Evolutionary conservation across 2,329 filamentous ascomycete species (phyloP).

Genomic region (Didymella segeticola): DNA sequence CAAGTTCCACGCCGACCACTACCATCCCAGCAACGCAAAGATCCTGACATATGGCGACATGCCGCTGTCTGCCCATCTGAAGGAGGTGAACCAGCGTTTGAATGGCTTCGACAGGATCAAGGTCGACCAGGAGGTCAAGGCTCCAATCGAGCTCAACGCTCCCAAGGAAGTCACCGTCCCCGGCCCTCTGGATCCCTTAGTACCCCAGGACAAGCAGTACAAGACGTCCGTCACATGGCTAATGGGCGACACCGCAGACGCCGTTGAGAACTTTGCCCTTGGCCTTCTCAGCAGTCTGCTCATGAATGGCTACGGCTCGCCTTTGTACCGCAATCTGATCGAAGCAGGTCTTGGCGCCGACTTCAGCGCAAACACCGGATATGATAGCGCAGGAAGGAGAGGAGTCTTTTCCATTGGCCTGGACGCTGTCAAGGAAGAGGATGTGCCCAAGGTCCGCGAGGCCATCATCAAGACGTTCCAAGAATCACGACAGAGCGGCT

Average conservation of each 20-base stretch:
- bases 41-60: constrained; percentile 95
- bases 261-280: constrained; percentile 87
- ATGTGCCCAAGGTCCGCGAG: constrained; percentile 78
- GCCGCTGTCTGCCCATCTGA: constrained; percentile 80
- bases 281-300: constrained; percentile 82
- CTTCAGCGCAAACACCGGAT: constrained; percentile 93
- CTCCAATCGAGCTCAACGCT: constrained; percentile 74
- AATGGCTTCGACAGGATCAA: constrained; percentile 73
- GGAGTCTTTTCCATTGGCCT: constrained; percentile 91
- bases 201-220: constrained; percentile 83
- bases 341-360: constrained; percentile 90
- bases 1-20: constrained; percentile 89
- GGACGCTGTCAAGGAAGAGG: constrained; percentile 83
- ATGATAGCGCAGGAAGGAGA: constrained; percentile 77
- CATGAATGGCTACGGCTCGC: constrained; percentile 94
- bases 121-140: constrained; percentile 75
- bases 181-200: constrained; percentile 86
- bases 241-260: constrained; percentile 79
- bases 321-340: constrained; percentile 85
- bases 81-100: constrained; percentile 78
- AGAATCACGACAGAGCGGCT: constrained; percentile 75
- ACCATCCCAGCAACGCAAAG: constrained; percentile 97
- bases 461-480: constrained; percentile 75
- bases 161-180: constrained; percentile 73
- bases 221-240: constrained; percentile 96